Base-by-base conservation (phyloP, 2,329 filamentous ascomycete species). In the Pseudocercospora macadamiae region DNA sequence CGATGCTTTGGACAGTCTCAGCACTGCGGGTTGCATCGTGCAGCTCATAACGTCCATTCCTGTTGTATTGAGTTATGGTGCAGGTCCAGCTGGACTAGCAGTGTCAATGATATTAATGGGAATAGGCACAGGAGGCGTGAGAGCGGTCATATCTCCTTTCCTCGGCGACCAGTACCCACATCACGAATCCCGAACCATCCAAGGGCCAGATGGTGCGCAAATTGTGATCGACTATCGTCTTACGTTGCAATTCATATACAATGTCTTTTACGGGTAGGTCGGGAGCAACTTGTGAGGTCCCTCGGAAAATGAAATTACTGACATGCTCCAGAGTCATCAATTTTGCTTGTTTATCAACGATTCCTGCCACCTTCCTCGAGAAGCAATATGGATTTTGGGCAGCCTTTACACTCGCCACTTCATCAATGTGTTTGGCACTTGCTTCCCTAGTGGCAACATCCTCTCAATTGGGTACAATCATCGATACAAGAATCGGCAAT, bases 211-310 rank as follows among this genome's bases (percentile, higher is more conserved):
- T 16, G 28, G 42, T 8, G 21, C 6, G 19, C 16, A 42, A 9
- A n/a, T 23, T 14, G 37, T 60, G 2, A 42, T 60, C n/a, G 58
- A 60, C 18, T 55, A 36, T 49, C 42, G 55, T 16, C 30, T 61
- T 32, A 61, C 59, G 10, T 42, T 61, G 12, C 59, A 61, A 28
- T 28, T 55, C 45, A 58, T 61, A 16, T 61, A 61, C 59, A 61
- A 58, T 34, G 37, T 58, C 30, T 61, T 32, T 44, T 61, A 61
- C 48, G 51, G 30, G 59, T 61, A 28, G 37, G 55, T 25, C 16
- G 26, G 16, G 18, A 42, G 5, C 9, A 21, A 25, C 12, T 4
- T 25, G n/a, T 16, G 21, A 18, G 16, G n/a, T 49, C 30, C 23
- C 2, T 21, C 6, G 19, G 21, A 21, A n/a, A n/a, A n/a, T n/a